Evolutionary conservation across 2,329 filamentous ascomycete species (phyloP).

Genomic region (Trichophyton equinum): DNA sequence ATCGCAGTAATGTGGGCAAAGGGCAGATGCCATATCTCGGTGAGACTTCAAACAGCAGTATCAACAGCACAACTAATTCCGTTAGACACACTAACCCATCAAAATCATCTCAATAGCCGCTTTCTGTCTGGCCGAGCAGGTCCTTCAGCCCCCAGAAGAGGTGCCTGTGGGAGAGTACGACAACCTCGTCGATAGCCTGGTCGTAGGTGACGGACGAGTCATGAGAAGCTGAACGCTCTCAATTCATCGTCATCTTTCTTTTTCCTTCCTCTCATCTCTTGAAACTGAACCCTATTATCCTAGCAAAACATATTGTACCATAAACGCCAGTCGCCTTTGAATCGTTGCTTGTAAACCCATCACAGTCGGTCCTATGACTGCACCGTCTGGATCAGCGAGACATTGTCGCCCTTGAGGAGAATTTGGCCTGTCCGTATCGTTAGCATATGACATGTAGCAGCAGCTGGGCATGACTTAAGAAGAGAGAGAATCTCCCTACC

Average conservation of each 20-base stretch:
- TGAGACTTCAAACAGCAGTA: slow-evolving; percentile 27
- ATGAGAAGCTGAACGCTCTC: slow-evolving; percentile 12
- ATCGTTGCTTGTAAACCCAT: slow-evolving; percentile 2
- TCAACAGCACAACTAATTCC: background rate
- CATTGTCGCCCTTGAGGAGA: slow-evolving; percentile 76
- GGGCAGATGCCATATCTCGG: slow-evolving; percentile 46
- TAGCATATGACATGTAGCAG: background rate
- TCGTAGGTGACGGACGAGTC: slow-evolving; percentile 57
- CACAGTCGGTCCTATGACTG: slow-evolving; percentile 20
- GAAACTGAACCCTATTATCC: background rate
- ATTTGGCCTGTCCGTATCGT: slow-evolving; percentile 54
- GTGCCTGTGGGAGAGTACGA: slow-evolving; percentile 68
- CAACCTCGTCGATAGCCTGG: slow-evolving; percentile 64
- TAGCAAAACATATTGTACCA: background rate
- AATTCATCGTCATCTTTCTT: background rate
- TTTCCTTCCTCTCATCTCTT: background rate
- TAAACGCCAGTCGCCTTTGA: slow-evolving; percentile 9
- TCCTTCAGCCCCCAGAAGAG: slow-evolving; percentile 52
- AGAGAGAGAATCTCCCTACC: slow-evolving; percentile 42
- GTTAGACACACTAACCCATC: slow-evolving; percentile 11
- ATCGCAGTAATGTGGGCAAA: slow-evolving; percentile 37
- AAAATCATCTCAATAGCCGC: slow-evolving; percentile 44
- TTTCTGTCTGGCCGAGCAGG: slow-evolving; percentile 73
- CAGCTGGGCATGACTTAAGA: background rate
- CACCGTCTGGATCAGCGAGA: slow-evolving; percentile 60